Evolutionary conservation across 306 rosid genomes (phyloP), one percentile per base, ranked within the genome.

Genomic region (Fagus crenata): DNA sequence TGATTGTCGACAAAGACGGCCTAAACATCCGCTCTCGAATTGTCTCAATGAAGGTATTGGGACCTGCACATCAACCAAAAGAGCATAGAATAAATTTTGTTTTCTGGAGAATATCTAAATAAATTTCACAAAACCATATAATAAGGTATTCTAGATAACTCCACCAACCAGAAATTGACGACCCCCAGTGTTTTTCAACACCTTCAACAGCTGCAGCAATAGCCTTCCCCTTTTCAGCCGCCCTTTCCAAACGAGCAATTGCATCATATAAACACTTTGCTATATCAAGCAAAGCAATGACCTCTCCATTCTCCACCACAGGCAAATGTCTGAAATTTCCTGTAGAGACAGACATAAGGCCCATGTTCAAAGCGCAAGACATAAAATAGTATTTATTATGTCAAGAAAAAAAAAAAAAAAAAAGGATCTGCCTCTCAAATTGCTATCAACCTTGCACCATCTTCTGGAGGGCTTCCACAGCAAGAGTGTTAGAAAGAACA

Each of bases 141-240:
- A 7, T 49, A 49, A 64, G 28, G 69, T 36, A 41, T 63, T 58
- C 53, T 70, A 71, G 46, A 74, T 72, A 58, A 65, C 33, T 85
- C 67, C 67, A 88, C 93, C 69, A 82, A 96, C 99, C 97, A 85
- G 97, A 78, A 76, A 83, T 55, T 69, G 93, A 64, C 56, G 93
- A 28, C 69, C 94, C 97, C 92, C 97, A 93, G 72, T 88, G 90
- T 84, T 93, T 96, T 87, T 90, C 99, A 78, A 96, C 92, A 71
- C 98, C 99, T 89, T 96, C 97, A 83, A 96, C 98, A 49, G 99
- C 99, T 67, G 98, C 98, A 53, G 93, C 96, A 78, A 96, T 96
- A 71, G 99, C 99, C 85, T 90, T 96, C 87, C 98, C 99, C 83
- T 96, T 96, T 84, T 96, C 99, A 9, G 97, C 85, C 13, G 94